Percentiles rank a stretch among this genome's conserved stretches.
These are phyloP conservation scores for Kodamaea derodonti DNA, from an alignment of 1,139 yeast genomes.

Conservation along the genomic window DNA sequence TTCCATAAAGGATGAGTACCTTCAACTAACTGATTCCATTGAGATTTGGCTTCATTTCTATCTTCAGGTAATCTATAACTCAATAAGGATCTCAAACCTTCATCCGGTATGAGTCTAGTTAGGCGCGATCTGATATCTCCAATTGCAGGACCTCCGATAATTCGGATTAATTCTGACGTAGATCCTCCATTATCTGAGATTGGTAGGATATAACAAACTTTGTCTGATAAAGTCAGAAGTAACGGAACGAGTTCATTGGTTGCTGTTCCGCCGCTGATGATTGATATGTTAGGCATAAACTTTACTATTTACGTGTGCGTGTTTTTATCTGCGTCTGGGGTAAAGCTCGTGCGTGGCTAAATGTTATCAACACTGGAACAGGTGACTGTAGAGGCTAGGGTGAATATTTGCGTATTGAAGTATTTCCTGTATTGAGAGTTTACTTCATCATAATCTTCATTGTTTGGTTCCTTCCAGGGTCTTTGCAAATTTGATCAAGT, in stretches of 20 bases:
- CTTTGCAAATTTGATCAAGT: too few species aligned
- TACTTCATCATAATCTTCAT: too few species aligned
- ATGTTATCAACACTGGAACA: too few species aligned
- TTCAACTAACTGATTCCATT: conserved; percentile 78
- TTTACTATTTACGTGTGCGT: conserved; percentile 1
- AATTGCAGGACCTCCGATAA: conserved; percentile 92
- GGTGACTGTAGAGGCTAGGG: neutral
- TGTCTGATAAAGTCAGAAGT: conserved; percentile 37
- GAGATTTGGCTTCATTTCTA: conserved; percentile 51
- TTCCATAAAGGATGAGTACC: conserved; percentile 75
- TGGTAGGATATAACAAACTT: conserved; percentile 68
- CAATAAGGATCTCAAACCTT: conserved; percentile 45
- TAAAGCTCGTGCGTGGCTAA: too few species aligned
- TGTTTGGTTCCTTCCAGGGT: too few species aligned
- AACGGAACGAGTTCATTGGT: conserved; percentile 58
- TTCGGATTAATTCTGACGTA: conserved; percentile 84
- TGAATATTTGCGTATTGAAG: neutral
- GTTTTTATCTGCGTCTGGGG: too few species aligned
- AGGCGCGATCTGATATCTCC: conserved; percentile 87
- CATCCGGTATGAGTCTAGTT: conserved; percentile 60
- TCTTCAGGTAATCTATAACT: conserved; percentile 60
- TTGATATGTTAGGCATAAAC: conserved; percentile 24
- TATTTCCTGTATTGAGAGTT: too few species aligned
- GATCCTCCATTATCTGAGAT: conserved; percentile 94
- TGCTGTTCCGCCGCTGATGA: conserved; percentile 75